Conservation (phyloP, 2,329 filamentous ascomycete species). For the Ramularia endophylla region DNA sequence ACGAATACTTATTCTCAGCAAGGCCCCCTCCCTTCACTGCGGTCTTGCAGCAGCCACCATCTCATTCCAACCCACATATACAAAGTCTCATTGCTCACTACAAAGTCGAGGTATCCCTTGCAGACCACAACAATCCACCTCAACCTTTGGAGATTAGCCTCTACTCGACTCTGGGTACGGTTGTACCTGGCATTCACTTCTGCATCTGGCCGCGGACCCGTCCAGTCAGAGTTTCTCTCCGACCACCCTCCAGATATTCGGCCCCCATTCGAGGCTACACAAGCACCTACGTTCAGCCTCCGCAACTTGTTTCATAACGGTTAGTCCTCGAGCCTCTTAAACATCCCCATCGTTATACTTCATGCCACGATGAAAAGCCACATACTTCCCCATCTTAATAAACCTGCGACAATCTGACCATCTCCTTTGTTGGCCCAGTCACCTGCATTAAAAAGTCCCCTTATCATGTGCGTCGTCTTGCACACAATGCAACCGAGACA, state of each 20-base stretch:
- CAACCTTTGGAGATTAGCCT: conserved; percentile 22
- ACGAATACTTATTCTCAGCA: conserved; percentile 28
- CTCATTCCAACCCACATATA: conserved; percentile 12
- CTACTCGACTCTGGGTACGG: conserved; percentile 16
- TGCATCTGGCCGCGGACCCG: conserved; percentile 16
- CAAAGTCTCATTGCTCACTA: conserved; percentile 6
- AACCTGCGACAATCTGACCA: conserved; percentile 8
- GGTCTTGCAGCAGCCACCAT: conserved; percentile 21
- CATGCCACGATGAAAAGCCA: conserved; percentile 26
- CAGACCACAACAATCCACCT: conserved; percentile 25
- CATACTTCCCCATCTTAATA: conserved; percentile 17
- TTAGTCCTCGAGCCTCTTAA: conserved; percentile 21
- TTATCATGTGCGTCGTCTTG: conserved; percentile 21
- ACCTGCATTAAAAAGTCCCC: conserved; percentile 9
- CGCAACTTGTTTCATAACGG: conserved; percentile 26
- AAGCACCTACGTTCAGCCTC: conserved; percentile 17
- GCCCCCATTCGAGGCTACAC: conserved; percentile 17
- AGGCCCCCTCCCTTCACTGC: conserved; percentile 16
- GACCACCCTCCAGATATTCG: conserved; percentile 26
- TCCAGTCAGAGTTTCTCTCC: conserved; percentile 20
- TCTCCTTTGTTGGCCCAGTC: conserved; percentile 16
- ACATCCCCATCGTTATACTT: conserved; percentile 11
- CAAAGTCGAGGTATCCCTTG: conserved; percentile 18
- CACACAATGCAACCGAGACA: conserved; percentile 12
- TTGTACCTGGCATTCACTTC: conserved; percentile 28